phyloP scores from a whole-genome alignment of 345 rosid species.

The Melastoma malabathricum region DNA sequence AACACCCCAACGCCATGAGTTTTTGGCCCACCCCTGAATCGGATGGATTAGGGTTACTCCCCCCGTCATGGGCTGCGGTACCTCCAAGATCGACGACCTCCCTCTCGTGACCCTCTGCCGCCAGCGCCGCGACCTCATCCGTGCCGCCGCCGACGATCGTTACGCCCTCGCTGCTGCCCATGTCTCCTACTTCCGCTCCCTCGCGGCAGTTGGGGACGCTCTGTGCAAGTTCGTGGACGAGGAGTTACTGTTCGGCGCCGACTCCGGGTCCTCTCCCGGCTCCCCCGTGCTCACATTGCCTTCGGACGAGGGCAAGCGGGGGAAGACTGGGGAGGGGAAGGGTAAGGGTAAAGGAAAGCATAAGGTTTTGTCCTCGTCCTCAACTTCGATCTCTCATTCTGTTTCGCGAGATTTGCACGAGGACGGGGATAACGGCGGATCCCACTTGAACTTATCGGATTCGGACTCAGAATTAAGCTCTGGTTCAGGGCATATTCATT shows the following conservation, averaged over 20 bases:
- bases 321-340: not conserved
- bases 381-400: constrained; percentile 57
- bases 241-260: constrained; percentile 43
- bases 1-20: constrained; percentile 2
- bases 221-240: constrained; percentile 70
- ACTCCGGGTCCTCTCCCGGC: constrained; percentile 18
- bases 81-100: constrained; percentile 70
- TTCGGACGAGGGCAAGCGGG: constrained; percentile 46
- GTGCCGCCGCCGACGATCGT: constrained; percentile 60
- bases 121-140: constrained; percentile 57
- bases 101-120: constrained; percentile 63
- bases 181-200: constrained; percentile 54
- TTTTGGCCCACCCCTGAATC: not conserved
- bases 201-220: constrained; percentile 65
- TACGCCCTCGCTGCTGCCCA: constrained; percentile 85
- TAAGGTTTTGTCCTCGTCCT: constrained; percentile 24
- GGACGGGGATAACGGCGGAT: constrained; percentile 25
- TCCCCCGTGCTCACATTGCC: constrained; percentile 84
- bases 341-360: constrained; percentile 5
- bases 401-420: constrained; percentile 12
- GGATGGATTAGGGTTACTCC: not conserved
- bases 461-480: constrained; percentile 35
- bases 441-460: constrained; percentile 53
- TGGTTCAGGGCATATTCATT: constrained; percentile 41
- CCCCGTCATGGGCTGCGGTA: constrained; percentile 79